Percentiles rank a stretch among this genome's conserved stretches.
These are phyloP conservation scores for Aspergillus ellipticus DNA, from an alignment of 495 filamentous ascomycete species.

Conservation along the genomic window DNA sequence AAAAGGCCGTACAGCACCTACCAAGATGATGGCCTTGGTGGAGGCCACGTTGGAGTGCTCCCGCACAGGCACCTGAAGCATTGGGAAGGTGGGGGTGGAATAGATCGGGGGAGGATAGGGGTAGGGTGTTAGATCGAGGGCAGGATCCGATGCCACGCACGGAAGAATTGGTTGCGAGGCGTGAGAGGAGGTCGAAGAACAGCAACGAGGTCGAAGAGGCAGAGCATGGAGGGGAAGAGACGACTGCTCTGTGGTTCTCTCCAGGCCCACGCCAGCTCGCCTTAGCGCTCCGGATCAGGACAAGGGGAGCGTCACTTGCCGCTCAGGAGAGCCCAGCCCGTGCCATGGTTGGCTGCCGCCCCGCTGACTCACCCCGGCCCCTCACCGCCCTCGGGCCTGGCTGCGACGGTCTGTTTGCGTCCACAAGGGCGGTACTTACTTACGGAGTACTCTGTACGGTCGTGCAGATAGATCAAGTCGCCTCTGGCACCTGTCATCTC, in stretches of 20 bases:
- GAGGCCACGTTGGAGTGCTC: conserved; percentile 46
- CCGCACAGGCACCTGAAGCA: conserved; percentile 49
- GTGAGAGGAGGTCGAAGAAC: not conserved
- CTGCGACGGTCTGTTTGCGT: too few relatives aligned
- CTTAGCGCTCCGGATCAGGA: not conserved
- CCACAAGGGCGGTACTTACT: too few relatives aligned
- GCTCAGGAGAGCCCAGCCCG: not conserved
- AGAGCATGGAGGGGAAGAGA: not conserved
- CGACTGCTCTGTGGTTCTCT: not conserved
- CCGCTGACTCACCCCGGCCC: not conserved
- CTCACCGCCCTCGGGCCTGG: not conserved
- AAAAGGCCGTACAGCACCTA: conserved; percentile 28
- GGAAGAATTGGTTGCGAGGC: not conserved
- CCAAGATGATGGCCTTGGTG: conserved; percentile 70
- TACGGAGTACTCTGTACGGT: too few relatives aligned
- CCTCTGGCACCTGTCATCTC: not conserved
- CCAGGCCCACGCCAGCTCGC: not conserved
- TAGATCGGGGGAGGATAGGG: conserved; percentile 1
- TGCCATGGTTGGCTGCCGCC: not conserved
- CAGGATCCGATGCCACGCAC: not conserved
- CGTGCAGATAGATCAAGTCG: too few relatives aligned
- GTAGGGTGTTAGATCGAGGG: not conserved
- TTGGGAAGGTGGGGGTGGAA: conserved; percentile 20
- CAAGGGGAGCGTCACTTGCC: not conserved
- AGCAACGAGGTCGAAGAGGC: not conserved